These are phyloP conservation scores for Wallemia hederae DNA, from an alignment of 1,284 basidiomycete genomes.

Conservation along the genomic window DNA sequence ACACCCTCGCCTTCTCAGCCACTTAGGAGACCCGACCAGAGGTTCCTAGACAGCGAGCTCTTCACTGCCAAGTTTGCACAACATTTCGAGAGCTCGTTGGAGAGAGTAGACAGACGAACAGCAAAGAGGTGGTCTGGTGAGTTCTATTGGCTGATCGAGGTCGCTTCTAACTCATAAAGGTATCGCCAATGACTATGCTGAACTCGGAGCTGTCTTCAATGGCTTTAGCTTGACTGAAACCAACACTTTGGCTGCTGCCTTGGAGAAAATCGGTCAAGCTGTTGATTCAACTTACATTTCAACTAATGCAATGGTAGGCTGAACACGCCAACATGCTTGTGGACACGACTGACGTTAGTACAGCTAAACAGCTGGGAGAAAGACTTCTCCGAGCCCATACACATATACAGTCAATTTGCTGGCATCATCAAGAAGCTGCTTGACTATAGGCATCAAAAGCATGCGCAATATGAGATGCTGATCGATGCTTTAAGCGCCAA, in stretches of 20 bases:
- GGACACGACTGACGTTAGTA: neutral
- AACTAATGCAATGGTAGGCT: conserved; percentile 49
- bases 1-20: conserved; percentile 64
- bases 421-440: conserved; percentile 77
- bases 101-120: conserved; percentile 71
- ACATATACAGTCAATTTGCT: conserved; percentile 87
- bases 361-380: conserved; percentile 74
- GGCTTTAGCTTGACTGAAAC: conserved; percentile 74
- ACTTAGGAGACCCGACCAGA: conserved; percentile 59
- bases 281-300: conserved; percentile 80
- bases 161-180: conserved; percentile 24
- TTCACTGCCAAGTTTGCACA: conserved; percentile 90
- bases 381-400: conserved; percentile 77
- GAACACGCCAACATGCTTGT: conserved; percentile 2
- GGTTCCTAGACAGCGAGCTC: conserved; percentile 80
- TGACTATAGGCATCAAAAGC: conserved; percentile 86
- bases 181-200: conserved; percentile 62
- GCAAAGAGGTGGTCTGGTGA: conserved; percentile 77
- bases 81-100: conserved; percentile 70
- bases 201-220: conserved; percentile 81
- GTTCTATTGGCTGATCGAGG: conserved; percentile 7
- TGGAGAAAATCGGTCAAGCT: conserved; percentile 83
- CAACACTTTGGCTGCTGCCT: conserved; percentile 37
- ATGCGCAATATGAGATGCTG: conserved; percentile 90
- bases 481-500: conserved; percentile 69